A percentile compares a stretch with the other conserved stretches of the same genome.
Evolutionary conservation across 2,329 filamentous ascomycete genomes (phyloP).

Genomic region (Hypoxylon sp.): DNA sequence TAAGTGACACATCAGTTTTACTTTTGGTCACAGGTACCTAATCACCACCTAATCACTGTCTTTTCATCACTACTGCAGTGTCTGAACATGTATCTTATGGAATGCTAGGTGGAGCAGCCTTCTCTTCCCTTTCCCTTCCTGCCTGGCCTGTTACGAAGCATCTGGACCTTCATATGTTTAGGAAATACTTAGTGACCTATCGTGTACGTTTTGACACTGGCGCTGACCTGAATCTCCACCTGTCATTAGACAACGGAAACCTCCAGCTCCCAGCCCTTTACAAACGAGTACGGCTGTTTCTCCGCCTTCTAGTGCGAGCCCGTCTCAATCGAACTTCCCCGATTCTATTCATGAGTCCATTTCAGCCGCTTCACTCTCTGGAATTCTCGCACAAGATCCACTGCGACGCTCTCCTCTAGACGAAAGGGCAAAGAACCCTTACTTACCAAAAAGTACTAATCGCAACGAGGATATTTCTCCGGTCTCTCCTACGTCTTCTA

Average conservation of each 20-base stretch:
- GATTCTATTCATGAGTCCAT: constrained; percentile 50
- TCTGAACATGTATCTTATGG: constrained; percentile 35
- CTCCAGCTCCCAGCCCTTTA: constrained; percentile 65
- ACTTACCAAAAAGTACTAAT: constrained; percentile 27
- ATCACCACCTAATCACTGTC: constrained; percentile 9
- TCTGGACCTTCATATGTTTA: constrained; percentile 22
- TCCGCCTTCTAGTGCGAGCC: constrained; percentile 61
- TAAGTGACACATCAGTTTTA: constrained; percentile 29
- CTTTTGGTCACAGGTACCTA: constrained; percentile 11
- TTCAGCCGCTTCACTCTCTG: constrained; percentile 48
- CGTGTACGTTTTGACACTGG: constrained; percentile 46
- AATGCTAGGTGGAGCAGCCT: constrained; percentile 40
- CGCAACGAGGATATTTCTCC: constrained; percentile 45
- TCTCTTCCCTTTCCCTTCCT: not conserved
- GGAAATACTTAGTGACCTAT: constrained; percentile 29
- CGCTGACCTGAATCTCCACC: constrained; percentile 54
- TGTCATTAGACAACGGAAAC: constrained; percentile 63
- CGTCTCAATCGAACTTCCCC: constrained; percentile 57
- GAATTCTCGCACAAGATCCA: constrained; percentile 30
- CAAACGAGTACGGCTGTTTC: constrained; percentile 61
- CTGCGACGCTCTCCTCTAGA: constrained; percentile 28
- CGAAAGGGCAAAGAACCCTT: constrained; percentile 26
- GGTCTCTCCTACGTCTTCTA: constrained; percentile 43
- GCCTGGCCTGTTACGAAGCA: constrained; percentile 5
- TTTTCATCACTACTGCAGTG: not conserved